Conservation (phyloP, 225 moss, liverwort and hornwort species). For the Antitrichia curtipendula region DNA sequence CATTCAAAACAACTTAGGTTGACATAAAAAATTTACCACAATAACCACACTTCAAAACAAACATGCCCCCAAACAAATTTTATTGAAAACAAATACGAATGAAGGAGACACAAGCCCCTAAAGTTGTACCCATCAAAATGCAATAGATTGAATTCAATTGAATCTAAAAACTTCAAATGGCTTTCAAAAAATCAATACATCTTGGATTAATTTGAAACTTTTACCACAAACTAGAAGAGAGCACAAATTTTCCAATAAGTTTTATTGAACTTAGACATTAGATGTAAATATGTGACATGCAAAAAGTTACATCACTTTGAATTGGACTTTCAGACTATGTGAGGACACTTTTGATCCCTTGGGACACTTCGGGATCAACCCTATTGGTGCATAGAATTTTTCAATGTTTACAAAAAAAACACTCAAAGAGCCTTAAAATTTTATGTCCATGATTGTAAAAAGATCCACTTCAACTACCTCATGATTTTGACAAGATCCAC, state of each 20-base stretch:
- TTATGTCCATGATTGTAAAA: too few species aligned
- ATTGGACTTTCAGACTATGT: too few species aligned
- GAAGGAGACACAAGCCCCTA: not conserved
- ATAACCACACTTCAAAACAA: not conserved
- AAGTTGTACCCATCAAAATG: not conserved
- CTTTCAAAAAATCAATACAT: not conserved
- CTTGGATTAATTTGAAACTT: accelerated
- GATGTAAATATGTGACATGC: not conserved
- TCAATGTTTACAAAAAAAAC: not conserved
- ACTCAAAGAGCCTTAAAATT: too few species aligned
- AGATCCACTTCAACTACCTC: not conserved
- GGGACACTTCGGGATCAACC: accelerated
- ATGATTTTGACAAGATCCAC: not conserved
- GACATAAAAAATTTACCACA: accelerated
- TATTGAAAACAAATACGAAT: not conserved
- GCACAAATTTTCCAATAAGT: too few species aligned
- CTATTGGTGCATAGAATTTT: accelerated
- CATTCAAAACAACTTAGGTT: not conserved
- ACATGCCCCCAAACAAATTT: not conserved
- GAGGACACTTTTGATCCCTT: not conserved
- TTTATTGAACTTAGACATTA: accelerated
- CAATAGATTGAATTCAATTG: not conserved
- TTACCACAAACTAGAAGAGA: not conserved
- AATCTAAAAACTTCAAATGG: not conserved
- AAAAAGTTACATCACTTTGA: not conserved